phyloP scores from a whole-genome alignment of 495 filamentous ascomycete species.

The Barbatosphaeria neglecta region DNA sequence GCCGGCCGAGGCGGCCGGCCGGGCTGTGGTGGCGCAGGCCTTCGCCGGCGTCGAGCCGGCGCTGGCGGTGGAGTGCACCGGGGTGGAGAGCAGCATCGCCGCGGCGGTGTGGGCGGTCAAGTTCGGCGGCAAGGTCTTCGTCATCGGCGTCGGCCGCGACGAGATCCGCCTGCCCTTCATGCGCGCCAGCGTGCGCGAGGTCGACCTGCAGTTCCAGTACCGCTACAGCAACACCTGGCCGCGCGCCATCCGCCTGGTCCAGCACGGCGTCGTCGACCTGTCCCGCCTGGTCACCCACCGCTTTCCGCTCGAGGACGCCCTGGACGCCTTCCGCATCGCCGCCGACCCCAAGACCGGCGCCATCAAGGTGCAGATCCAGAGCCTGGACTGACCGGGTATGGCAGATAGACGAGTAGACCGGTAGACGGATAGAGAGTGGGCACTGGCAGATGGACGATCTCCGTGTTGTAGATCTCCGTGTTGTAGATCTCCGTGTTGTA shows the following conservation, averaged over 20 bases:
- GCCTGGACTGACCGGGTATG: conserved; percentile 24
- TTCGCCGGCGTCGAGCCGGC: conserved; percentile 65
- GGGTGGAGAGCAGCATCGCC: conserved; percentile 77
- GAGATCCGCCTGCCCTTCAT: conserved; percentile 93
- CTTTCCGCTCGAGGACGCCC: conserved; percentile 71
- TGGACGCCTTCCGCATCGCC: conserved; percentile 80
- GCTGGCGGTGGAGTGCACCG: conserved; percentile 78
- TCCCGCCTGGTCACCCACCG: conserved; percentile 77
- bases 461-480: too few relatives aligned
- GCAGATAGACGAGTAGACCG: background rate
- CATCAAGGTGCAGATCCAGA: conserved; percentile 89
- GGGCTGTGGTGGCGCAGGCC: conserved; percentile 49
- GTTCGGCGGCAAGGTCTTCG: conserved; percentile 88
- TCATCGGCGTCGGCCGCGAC: conserved; percentile 86
- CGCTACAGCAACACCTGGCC: conserved; percentile 95
- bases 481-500: too few relatives aligned
- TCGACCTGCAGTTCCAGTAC: conserved; percentile 94
- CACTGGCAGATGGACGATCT: too few relatives aligned
- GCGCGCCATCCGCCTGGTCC: conserved; percentile 74
- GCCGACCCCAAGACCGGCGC: conserved; percentile 81
- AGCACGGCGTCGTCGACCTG: conserved; percentile 71
- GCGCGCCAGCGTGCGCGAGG: conserved; percentile 76
- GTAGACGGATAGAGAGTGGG: background rate
- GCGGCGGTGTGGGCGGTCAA: conserved; percentile 79
- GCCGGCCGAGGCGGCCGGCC: conserved; percentile 58